These are phyloP conservation scores for Apostasia shenzhenica DNA, from an alignment of 106 monocot genomes.

Conservation along the genomic window DNA sequence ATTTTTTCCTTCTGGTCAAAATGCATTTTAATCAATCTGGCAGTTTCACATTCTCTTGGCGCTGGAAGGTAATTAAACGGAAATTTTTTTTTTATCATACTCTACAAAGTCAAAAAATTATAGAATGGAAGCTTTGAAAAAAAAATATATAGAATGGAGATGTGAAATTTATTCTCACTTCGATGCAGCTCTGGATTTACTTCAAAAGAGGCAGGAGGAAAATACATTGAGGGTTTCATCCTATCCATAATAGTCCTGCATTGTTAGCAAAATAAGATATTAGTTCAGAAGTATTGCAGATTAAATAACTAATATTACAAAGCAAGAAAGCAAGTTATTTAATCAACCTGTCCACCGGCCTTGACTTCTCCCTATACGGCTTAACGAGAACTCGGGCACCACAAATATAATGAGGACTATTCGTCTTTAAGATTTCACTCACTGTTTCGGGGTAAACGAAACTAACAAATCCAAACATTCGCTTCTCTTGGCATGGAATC, in stretches of 20 bases:
- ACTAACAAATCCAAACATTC: conserved; percentile 96
- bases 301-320: not conserved
- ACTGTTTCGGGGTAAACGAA: conserved; percentile 66
- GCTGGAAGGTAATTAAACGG: conserved; percentile 11
- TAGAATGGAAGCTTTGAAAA: not conserved
- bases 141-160: not conserved
- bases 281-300: not conserved
- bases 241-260: conserved; percentile 9
- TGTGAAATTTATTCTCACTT: conserved; percentile 11
- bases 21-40: conserved; percentile 17
- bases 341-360: conserved; percentile 38
- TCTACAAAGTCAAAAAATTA: too few species aligned
- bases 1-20: conserved; percentile 29
- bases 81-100: not conserved
- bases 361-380: conserved; percentile 69
- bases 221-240: conserved; percentile 7
- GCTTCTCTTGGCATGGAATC: conserved; percentile 63
- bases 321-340: not conserved
- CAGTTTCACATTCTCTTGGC: conserved; percentile 8
- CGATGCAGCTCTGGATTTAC: conserved; percentile 6
- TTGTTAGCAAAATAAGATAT: not conserved
- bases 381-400: conserved; percentile 73
- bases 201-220: conserved; percentile 10
- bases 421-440: conserved; percentile 33
- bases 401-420: conserved; percentile 64